Conservation (phyloP, 1,139 yeast species). For the Candida sojae region DNA sequence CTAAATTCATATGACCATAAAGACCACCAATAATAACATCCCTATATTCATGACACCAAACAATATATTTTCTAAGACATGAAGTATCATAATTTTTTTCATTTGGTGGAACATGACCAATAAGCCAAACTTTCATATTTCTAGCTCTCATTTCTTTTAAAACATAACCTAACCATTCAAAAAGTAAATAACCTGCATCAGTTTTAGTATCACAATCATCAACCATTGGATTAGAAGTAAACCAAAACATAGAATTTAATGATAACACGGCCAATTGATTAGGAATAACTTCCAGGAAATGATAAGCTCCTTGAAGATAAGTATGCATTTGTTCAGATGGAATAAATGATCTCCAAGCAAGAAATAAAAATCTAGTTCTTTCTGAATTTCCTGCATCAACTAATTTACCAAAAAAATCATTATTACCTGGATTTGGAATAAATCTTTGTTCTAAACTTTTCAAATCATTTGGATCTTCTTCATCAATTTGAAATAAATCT, state of each 20-base stretch:
- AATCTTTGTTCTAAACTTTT: slow-evolving; percentile 48
- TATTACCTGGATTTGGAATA: slow-evolving; percentile 67
- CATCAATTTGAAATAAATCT: slow-evolving; percentile 33
- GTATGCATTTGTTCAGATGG: slow-evolving; percentile 78
- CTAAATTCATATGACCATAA: slow-evolving; percentile 88
- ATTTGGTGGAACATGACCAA: slow-evolving; percentile 88
- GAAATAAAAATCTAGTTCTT: slow-evolving; percentile 74
- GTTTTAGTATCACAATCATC: slow-evolving; percentile 73
- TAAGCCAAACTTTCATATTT: slow-evolving; percentile 80
- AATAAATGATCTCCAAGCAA: slow-evolving; percentile 72
- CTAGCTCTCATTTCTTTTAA: slow-evolving; percentile 73
- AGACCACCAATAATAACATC: slow-evolving; percentile 82
- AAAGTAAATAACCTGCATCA: slow-evolving; percentile 77
- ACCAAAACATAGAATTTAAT: slow-evolving; percentile 74
- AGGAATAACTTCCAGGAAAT: slow-evolving; percentile 75
- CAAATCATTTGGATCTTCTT: slow-evolving; percentile 23
- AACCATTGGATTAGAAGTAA: slow-evolving; percentile 75
- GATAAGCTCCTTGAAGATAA: slow-evolving; percentile 75
- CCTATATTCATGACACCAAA: slow-evolving; percentile 80
- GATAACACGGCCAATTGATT: slow-evolving; percentile 74
- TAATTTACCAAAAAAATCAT: slow-evolving; percentile 65
- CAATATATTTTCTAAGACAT: slow-evolving; percentile 71
- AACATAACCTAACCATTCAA: slow-evolving; percentile 77
- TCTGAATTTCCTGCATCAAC: slow-evolving; percentile 84
- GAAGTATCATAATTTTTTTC: slow-evolving; percentile 72